These are phyloP conservation scores for Cystofilobasidium macerans DNA, from an alignment of 768 basidiomycete genomes.

Conservation along the genomic window DNA sequence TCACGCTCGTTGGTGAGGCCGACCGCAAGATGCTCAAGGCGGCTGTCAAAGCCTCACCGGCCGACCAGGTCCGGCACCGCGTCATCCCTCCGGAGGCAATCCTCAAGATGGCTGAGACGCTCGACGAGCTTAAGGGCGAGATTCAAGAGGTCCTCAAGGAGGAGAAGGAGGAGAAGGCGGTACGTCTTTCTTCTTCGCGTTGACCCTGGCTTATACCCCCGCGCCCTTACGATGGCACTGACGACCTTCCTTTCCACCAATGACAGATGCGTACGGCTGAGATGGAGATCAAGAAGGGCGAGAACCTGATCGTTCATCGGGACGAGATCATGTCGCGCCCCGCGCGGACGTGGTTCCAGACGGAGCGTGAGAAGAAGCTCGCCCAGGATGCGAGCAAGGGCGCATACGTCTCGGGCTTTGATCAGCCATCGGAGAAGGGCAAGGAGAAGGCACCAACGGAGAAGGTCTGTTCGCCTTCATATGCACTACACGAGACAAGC, in stretches of 20 bases:
- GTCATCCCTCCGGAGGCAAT: slow-evolving; percentile 68
- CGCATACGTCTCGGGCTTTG: slow-evolving; percentile 54
- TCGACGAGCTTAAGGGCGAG: slow-evolving; percentile 63
- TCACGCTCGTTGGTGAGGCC: slow-evolving; percentile 88
- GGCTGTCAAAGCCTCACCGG: slow-evolving; percentile 73
- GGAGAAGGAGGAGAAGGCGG: slow-evolving; percentile 91
- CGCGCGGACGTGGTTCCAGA: slow-evolving; percentile 98
- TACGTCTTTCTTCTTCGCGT: slow-evolving; percentile 35
- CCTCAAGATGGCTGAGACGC: slow-evolving; percentile 55
- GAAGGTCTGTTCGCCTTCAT: slow-evolving; percentile 19
- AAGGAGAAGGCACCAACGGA: slow-evolving; percentile 25
- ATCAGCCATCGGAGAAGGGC: slow-evolving; percentile 26
- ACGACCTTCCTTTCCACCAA: slow-evolving; percentile 16
- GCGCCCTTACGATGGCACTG: background rate
- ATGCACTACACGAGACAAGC: too few relatives aligned
- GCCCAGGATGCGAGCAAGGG: slow-evolving; percentile 60
- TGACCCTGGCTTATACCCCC: background rate
- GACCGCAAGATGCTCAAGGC: slow-evolving; percentile 95
- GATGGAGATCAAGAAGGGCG: slow-evolving; percentile 88
- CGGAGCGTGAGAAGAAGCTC: slow-evolving; percentile 66
- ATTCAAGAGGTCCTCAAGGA: slow-evolving; percentile 69
- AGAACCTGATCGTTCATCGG: slow-evolving; percentile 89
- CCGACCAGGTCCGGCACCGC: slow-evolving; percentile 75
- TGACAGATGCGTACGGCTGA: slow-evolving; percentile 72
- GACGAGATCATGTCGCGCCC: slow-evolving; percentile 86